Evolutionary conservation across 1,139 yeast species (phyloP).

Genomic region (Candida anutae): DNA sequence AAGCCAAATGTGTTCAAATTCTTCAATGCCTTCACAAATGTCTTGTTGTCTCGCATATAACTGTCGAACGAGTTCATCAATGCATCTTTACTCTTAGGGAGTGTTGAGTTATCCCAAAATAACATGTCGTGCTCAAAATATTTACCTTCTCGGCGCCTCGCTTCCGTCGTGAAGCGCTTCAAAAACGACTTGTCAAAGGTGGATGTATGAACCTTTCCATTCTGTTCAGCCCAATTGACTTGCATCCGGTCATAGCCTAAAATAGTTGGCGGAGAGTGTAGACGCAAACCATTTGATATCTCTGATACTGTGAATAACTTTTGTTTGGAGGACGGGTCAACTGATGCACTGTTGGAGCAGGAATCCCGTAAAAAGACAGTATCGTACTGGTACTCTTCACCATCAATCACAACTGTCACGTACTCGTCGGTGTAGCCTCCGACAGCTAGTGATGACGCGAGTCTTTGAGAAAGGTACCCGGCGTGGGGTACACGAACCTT

Average conservation of each 20-base stretch:
- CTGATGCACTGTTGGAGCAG: conserved; percentile 40
- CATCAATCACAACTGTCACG: conserved; percentile 15
- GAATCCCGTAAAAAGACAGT: conserved; percentile 62
- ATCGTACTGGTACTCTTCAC: conserved; percentile 33
- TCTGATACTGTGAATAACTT: conserved; percentile 61
- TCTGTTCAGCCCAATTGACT: conserved; percentile 47
- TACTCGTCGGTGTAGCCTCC: conserved; percentile 11
- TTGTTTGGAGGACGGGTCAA: conserved; percentile 53
- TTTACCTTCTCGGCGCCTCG: conserved; percentile 22
- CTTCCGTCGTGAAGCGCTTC: conserved; percentile 29
- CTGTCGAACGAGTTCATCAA: conserved; percentile 30
- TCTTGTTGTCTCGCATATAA: conserved; percentile 28
- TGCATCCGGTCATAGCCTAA: conserved; percentile 25
- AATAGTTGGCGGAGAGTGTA: conserved; percentile 21
- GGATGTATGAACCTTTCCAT: conserved; percentile 27
- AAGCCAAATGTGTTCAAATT: conserved; percentile 55
- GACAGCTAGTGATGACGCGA: conserved; percentile 6
- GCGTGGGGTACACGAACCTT: no score
- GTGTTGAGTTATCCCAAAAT: conserved; percentile 32
- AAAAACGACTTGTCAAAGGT: conserved; percentile 43
- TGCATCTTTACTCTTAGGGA: conserved; percentile 11
- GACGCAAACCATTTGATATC: conserved; percentile 18
- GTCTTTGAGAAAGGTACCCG: no score
- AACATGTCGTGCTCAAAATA: conserved; percentile 27
- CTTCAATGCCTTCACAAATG: conserved; percentile 33